Percentiles rank a stretch among this genome's conserved stretches.
phyloP scores from a whole-genome alignment of 805 yeast genomes.

The Yarrowia alimentaria region DNA sequence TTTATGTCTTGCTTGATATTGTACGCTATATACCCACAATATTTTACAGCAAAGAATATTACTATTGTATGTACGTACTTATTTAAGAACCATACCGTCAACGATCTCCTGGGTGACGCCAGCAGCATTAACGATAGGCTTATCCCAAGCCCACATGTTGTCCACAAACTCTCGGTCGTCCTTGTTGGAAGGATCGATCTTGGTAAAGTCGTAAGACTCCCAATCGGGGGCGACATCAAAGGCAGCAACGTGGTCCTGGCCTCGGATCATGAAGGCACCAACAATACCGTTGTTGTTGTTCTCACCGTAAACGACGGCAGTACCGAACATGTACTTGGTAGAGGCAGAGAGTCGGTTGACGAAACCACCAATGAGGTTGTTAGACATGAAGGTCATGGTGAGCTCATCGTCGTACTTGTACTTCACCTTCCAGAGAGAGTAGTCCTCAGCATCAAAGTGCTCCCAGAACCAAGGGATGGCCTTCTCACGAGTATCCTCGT shows the following conservation, averaged over 20 bases:
- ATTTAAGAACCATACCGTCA: slow-evolving; percentile 97
- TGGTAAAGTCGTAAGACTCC: slow-evolving; percentile 86
- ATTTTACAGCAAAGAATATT: too few species aligned
- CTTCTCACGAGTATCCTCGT: slow-evolving; percentile 91
- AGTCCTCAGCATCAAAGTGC: slow-evolving; percentile 85
- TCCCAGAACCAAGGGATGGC: slow-evolving; percentile 99
- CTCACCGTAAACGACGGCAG: slow-evolving; percentile 94
- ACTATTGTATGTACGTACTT: too few species aligned
- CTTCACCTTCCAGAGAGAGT: slow-evolving; percentile 92
- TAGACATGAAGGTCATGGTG: slow-evolving; percentile 96
- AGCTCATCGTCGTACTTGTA: slow-evolving; percentile 98
- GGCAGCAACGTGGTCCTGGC: slow-evolving; percentile 87
- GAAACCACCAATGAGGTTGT: slow-evolving; percentile 97
- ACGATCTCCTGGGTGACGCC: slow-evolving; percentile 85
- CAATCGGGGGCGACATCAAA: slow-evolving; percentile 99
- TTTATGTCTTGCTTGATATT: too few species aligned
- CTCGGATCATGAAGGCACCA: slow-evolving; percentile 94
- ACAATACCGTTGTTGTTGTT: slow-evolving; percentile 97
- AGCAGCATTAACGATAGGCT: slow-evolving; percentile 62
- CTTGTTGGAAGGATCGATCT: slow-evolving; percentile 74
- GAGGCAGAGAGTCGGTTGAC: slow-evolving; percentile 92
- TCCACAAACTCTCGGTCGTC: slow-evolving; percentile 77
- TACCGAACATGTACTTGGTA: slow-evolving; percentile 90
- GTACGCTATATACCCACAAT: too few species aligned
- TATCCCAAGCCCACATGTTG: slow-evolving; percentile 98